phyloP scores from a whole-genome alignment of 768 basidiomycete species.

The Leucosporidium yakuticum region DNA sequence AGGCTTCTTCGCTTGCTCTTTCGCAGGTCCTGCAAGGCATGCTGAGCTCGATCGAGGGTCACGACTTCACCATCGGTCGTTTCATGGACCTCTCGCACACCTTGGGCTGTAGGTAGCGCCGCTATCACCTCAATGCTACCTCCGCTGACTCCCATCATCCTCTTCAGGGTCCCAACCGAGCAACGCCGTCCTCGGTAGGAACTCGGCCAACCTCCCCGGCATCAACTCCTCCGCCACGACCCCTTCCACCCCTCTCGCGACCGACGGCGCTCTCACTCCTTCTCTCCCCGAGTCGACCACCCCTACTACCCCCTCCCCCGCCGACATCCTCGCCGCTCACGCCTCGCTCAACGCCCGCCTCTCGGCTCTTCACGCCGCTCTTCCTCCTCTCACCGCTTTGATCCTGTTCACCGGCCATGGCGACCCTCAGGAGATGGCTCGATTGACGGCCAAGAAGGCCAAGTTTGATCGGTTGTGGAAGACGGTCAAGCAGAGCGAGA shows the following conservation, averaged over 20 bases:
- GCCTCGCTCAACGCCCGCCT: constrained; percentile 59
- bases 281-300: constrained; percentile 13
- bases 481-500: constrained; percentile 48
- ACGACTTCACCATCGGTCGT: constrained; percentile 78
- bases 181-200: constrained; percentile 10
- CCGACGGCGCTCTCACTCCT: not conserved
- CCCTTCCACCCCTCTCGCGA: constrained; percentile 37
- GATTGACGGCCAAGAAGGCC: constrained; percentile 61
- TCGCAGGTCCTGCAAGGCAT: constrained; percentile 55
- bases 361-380: constrained; percentile 55
- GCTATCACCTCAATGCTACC: not conserved
- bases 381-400: constrained; percentile 74
- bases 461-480: constrained; percentile 57
- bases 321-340: constrained; percentile 26
- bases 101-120: constrained; percentile 60
- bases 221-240: constrained; percentile 51
- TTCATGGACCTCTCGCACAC: constrained; percentile 74
- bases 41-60: constrained; percentile 53
- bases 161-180: constrained; percentile 35
- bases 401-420: constrained; percentile 83
- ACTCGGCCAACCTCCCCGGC: constrained; percentile 4
- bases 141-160: not conserved
- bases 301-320: constrained; percentile 4
- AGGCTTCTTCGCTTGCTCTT: too few relatives aligned
- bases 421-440: constrained; percentile 74